Evolutionary conservation across 1,139 yeast genomes (phyloP), one percentile per base, ranked within the genome.

Genomic region (Taiozyma sp.): DNA sequence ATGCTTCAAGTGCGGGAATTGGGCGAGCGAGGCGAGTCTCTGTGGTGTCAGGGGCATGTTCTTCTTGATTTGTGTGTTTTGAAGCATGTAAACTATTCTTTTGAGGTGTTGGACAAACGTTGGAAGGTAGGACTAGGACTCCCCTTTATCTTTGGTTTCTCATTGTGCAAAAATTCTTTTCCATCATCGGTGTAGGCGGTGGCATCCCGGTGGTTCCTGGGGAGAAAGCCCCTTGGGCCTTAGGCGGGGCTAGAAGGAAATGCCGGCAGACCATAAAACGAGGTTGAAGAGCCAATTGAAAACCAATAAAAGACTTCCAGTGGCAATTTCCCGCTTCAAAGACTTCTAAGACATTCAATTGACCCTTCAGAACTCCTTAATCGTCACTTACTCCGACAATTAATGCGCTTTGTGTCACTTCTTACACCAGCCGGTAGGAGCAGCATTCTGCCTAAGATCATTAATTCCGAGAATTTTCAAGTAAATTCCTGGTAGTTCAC

Each of bases 1-100:
- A 60, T 68, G 54, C 69, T 79, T 61, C 65, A 87, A 66, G 65
- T 75, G 70, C 55, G 89, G 70, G 73, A 84, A 71, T 7, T 70
- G 62, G 1, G 82, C 69, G 40, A 90, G 69, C 52, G 74, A 74
- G 0, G 78, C 77, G 24, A 89, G 73, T 54, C 93, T 72, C 54
- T 83, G 84, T 0, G 92, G 76, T 4, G 85, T 86, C 12, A 87
- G 65, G 3, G 77, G 63, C 53, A 68, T 57, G 53, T 30, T 47
- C 40, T 6, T 19, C 8, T 38, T 14, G 6, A 19, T 10, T 38
- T 13, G 41, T 10, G 41, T 16, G 14, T 16, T 19, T 6, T 38
- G 14, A 2, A n/a, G 24, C 41, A 38, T 38, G 14, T 12, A 38
- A 12, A 19, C 16, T 7, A 19, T 14, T 7, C 9, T 32, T 32